Evolutionary conservation across 768 basidiomycete genomes (phyloP), one percentile per base, ranked within the genome.

Genomic region (Aureoboletus auriporus): DNA sequence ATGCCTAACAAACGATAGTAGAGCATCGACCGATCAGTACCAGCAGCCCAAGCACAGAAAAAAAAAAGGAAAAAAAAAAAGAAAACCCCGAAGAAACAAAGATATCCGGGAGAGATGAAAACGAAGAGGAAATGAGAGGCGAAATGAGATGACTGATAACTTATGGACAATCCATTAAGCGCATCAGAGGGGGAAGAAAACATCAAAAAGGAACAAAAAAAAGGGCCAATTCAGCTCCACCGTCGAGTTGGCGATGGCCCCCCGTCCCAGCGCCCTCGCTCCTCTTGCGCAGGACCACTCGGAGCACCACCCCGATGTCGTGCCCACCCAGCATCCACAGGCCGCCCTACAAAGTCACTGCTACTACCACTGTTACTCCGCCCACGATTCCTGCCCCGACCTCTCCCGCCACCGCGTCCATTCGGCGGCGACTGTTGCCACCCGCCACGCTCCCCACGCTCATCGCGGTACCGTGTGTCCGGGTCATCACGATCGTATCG

Each of bases 281-380:
- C 59, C 3, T 60, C 59, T 39, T 50, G 57, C 11, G 41, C 42
- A 12, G 59, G 44, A n/a, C 55, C 52, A 8, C 55, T 46, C 12
- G 64, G 57, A 10, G 47, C 53, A 57, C 71, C 62, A 8, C 64
- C 41, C 39, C 65, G 61, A 43, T 64, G 61, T 44, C 66, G 52
- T 5, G 54, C 50, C 53, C 65, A 58, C 20, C 72, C 68, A 16
- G 61, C 59, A 56, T 86, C 84, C 14, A 76, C 67, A 31, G 78
- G 67, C 36, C 71, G 59, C 36, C 69, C 71, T 28, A 62, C 56
- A 33, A 69, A 58, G 12, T 66, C 62, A 3, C 60, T 50, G n/a
- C 56, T 44, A 5, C 46, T 42, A 5, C 47, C 46, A 5, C 50
- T 17, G 16, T 46, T 14, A 30, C 51, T 40, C 26, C 65, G 52